Percentiles rank a stretch among this genome's conserved stretches.
These are phyloP conservation scores for Ceratocystis eucalypticola DNA, from an alignment of 2,329 filamentous ascomycete species.

Conservation along the genomic window DNA sequence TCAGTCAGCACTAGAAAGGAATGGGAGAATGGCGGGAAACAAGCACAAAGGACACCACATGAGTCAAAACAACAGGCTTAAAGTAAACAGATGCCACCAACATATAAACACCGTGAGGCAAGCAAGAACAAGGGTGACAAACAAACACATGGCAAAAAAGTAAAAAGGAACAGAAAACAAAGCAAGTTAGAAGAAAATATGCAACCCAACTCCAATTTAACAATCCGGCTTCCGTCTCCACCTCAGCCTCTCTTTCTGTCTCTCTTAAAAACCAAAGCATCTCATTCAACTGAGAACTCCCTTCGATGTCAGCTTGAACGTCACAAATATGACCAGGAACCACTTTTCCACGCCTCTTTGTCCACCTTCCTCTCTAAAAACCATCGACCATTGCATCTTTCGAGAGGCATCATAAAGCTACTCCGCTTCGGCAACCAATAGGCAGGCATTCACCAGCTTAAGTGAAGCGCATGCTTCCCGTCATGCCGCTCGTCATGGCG, in stretches of 20 bases:
- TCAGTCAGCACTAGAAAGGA: not conserved
- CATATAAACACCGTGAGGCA: conserved; percentile 1
- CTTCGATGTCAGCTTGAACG: not conserved
- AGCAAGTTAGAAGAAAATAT: conserved; percentile 4
- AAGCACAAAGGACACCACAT: conserved; percentile 2
- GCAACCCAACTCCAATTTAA: conserved; percentile 6
- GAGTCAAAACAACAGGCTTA: not conserved
- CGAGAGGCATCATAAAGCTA: not conserved
- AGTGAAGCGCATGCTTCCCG: conserved; percentile 34
- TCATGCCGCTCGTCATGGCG: conserved; percentile 24
- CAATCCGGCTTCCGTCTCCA: not conserved
- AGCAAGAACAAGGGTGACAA: conserved; percentile 3
- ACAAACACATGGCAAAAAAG: not conserved
- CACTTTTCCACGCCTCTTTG: not conserved
- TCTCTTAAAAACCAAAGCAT: not conserved
- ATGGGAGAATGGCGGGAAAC: not conserved
- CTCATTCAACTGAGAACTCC: not conserved
- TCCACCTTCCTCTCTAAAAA: not conserved
- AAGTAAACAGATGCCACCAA: conserved; percentile 1
- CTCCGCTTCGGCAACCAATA: not conserved
- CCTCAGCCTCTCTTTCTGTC: not conserved
- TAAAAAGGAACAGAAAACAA: not conserved
- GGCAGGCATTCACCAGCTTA: conserved; percentile 23
- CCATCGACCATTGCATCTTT: not conserved
- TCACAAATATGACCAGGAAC: not conserved